Percentiles rank a stretch among this genome's conserved stretches.
Conservation (phyloP, 2,329 filamentous ascomycete species). For the Lithohypha guttulata region DNA sequence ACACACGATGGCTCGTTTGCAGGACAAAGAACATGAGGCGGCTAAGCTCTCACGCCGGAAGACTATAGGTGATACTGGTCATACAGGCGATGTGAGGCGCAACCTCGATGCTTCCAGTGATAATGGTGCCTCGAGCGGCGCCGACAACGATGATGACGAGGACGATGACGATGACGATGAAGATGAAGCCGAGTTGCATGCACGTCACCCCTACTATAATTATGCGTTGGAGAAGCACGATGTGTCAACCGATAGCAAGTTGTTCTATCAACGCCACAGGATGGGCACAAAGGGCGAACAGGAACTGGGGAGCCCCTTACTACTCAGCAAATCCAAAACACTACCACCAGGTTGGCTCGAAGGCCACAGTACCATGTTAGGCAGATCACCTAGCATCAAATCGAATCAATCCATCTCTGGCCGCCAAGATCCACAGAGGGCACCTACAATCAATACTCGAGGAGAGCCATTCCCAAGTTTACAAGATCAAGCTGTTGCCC, state of each 20-base stretch:
- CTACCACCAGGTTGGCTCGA: constrained; percentile 14
- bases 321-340: constrained; percentile 25
- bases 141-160: constrained; percentile 11
- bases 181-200: too few relatives aligned
- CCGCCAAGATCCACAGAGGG: constrained; percentile 1
- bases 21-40: constrained; percentile 15
- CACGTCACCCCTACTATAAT: constrained; percentile 63
- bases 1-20: constrained; percentile 15
- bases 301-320: constrained; percentile 25
- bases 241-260: constrained; percentile 86
- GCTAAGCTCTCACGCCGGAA: constrained; percentile 10
- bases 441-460: constrained; percentile 1
- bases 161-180: too few relatives aligned
- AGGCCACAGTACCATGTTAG: constrained; percentile 13
- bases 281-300: constrained; percentile 38
- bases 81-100: too few relatives aligned
- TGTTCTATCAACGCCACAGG: constrained; percentile 88
- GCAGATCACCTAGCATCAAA: constrained; percentile 21
- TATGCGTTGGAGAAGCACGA: constrained; percentile 88
- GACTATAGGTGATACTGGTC: constrained; percentile 8
- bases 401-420: constrained; percentile 18
- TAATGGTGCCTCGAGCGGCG: constrained; percentile 15
- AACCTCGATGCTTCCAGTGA: constrained; percentile 13
- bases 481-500: constrained; percentile 13
- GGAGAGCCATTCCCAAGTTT: constrained; percentile 16